Evolutionary conservation across 768 basidiomycete species (phyloP).

Genomic region (Mycena sanguinolenta): DNA sequence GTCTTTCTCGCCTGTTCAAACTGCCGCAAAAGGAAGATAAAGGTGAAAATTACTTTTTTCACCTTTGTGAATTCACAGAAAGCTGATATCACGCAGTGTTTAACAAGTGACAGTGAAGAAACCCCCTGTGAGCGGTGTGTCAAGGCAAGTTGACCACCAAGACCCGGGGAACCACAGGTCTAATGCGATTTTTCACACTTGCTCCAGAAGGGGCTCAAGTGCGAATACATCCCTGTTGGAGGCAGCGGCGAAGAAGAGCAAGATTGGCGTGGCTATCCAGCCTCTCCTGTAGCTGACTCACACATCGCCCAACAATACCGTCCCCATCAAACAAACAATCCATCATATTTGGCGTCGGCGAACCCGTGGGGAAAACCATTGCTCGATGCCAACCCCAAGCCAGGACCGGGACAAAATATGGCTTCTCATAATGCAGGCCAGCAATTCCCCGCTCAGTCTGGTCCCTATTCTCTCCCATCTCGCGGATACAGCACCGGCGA

Average conservation of each 20-base stretch:
- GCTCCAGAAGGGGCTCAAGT: conserved; percentile 2
- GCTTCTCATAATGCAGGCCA: background rate
- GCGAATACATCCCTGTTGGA: conserved; percentile 6
- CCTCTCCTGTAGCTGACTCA: background rate
- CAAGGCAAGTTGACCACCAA: no score
- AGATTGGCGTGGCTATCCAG: background rate
- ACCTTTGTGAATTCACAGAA: no score
- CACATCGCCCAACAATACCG: background rate
- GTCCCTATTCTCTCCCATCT: background rate
- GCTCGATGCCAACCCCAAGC: background rate
- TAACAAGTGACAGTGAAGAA: background rate
- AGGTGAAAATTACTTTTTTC: background rate
- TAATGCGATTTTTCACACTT: background rate
- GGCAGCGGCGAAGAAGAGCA: background rate
- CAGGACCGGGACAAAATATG: background rate
- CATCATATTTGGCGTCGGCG: background rate
- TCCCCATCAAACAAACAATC: background rate
- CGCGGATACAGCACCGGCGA: background rate
- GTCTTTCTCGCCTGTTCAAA: conserved; percentile 2
- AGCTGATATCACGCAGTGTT: background rate
- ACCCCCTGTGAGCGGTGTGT: conserved; percentile 1
- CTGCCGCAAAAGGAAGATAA: background rate
- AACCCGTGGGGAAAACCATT: background rate
- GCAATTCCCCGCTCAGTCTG: background rate
- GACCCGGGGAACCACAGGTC: no score